Percentiles rank a stretch among this genome's conserved stretches.
phyloP scores from a whole-genome alignment of 2,329 filamentous ascomycete species.

The Thielaviopsis punctulata region DNA sequence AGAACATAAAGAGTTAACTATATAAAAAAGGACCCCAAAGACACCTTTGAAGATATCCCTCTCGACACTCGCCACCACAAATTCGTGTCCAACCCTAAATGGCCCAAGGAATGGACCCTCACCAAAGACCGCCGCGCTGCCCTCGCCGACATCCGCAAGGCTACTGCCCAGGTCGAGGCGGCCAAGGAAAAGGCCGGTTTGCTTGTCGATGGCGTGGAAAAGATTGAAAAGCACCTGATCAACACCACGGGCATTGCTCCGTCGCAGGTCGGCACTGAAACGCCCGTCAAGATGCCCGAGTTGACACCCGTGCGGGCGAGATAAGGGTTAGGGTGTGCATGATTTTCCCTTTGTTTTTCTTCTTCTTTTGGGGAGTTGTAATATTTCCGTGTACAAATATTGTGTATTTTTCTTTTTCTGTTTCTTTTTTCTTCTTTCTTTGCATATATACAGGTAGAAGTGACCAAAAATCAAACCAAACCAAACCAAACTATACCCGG shows the following conservation, averaged over 20 bases:
- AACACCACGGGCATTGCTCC: constrained; percentile 8
- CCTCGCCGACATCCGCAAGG: constrained; percentile 42
- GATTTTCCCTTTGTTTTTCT: no score
- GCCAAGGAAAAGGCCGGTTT: constrained; percentile 33
- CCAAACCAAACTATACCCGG: not conserved
- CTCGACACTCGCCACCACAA: constrained; percentile 71
- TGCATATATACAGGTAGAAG: not conserved
- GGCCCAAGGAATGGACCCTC: constrained; percentile 72
- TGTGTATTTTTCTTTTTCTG: constrained; percentile 5
- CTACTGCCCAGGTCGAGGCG: constrained; percentile 36
- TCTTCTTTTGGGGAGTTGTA: no score
- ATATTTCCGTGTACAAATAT: not conserved
- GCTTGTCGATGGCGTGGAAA: constrained; percentile 40
- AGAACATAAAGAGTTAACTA: not conserved
- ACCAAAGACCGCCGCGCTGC: constrained; percentile 49
- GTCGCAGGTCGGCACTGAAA: constrained; percentile 2
- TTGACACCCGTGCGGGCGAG: not conserved
- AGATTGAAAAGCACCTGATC: constrained; percentile 22
- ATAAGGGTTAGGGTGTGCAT: not conserved
- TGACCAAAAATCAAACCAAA: not conserved
- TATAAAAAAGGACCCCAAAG: constrained; percentile 42
- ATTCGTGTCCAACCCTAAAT: constrained; percentile 46
- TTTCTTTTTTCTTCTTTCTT: not conserved
- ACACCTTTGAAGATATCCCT: constrained; percentile 78
- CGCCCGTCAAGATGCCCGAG: constrained; percentile 6